Conservation (phyloP, 305 asterid species). For the Striga hermonthica region DNA sequence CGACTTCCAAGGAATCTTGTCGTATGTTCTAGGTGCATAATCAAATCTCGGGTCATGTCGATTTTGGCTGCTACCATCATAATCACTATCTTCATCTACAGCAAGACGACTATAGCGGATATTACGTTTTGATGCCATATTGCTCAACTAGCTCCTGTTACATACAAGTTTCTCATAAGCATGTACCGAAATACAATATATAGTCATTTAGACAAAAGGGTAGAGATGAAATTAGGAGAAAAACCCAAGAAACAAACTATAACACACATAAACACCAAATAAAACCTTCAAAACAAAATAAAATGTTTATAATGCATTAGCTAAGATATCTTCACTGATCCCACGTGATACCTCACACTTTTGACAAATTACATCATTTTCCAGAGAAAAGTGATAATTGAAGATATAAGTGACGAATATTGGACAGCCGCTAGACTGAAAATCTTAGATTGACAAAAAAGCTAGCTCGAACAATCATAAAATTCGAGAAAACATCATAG, state of each 20-base stretch:
- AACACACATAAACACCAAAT: slow-evolving; percentile 8
- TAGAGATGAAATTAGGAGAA: not conserved
- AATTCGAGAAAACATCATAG: too few relatives aligned
- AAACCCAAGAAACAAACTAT: not conserved
- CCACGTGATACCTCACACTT: not conserved
- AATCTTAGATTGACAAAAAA: too few relatives aligned
- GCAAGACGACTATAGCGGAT: slow-evolving; percentile 58
- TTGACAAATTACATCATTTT: too few relatives aligned
- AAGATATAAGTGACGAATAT: too few relatives aligned
- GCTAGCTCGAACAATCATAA: too few relatives aligned
- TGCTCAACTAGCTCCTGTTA: slow-evolving; percentile 25
- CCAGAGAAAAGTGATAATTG: too few relatives aligned
- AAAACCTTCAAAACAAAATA: not conserved
- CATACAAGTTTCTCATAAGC: slow-evolving; percentile 18
- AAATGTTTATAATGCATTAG: not conserved
- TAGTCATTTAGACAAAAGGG: not conserved
- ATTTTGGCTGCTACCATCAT: slow-evolving; percentile 34
- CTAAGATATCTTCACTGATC: not conserved
- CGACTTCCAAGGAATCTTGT: slow-evolving; percentile 89
- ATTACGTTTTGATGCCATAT: slow-evolving; percentile 70
- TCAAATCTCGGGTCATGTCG: slow-evolving; percentile 67
- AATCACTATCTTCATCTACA: slow-evolving; percentile 53
- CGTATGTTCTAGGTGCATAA: slow-evolving; percentile 58
- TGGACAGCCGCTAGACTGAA: too few relatives aligned
- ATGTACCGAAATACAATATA: slow-evolving; percentile 4